These are phyloP conservation scores for Monosporozyma yasuniensis DNA, from an alignment of 805 yeast genomes.

Conservation along the genomic window DNA sequence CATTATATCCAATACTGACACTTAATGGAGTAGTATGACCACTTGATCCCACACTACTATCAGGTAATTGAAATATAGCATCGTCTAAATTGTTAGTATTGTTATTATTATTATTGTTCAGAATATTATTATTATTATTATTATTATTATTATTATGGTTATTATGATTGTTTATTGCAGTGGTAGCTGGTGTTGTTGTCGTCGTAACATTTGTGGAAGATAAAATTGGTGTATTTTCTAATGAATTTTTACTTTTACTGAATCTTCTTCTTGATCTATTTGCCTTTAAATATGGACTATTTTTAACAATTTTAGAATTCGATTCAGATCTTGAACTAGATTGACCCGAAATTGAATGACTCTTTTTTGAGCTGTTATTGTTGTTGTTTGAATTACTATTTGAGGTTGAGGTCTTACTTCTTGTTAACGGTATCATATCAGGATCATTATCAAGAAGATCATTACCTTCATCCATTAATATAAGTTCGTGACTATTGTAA, in stretches of 20 bases:
- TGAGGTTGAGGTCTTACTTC: not conserved
- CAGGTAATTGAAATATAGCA: slow-evolving; percentile 21
- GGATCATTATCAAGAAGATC: not conserved
- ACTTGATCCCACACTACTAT: slow-evolving; percentile 11
- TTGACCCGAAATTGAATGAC: not conserved
- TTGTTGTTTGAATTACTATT: not conserved
- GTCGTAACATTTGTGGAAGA: not conserved
- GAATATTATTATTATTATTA: not conserved
- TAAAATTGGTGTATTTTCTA: not conserved
- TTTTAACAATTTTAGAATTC: slow-evolving; percentile 27
- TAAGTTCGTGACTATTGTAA: too few relatives aligned
- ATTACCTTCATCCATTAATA: not conserved
- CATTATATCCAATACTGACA: not conserved
- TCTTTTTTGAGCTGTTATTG: not conserved
- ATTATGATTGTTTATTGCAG: not conserved
- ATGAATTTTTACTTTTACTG: slow-evolving; percentile 1
- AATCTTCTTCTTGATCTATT: slow-evolving; percentile 10
- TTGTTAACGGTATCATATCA: not conserved
- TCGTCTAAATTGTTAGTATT: slow-evolving; percentile 3
- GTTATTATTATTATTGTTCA: not conserved
- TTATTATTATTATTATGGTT: not conserved
- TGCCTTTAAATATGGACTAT: slow-evolving; percentile 24
- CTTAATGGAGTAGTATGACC: not conserved
- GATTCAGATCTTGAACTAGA: slow-evolving; percentile 1
- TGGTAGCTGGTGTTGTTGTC: not conserved